Evolutionary conservation across 179 eudicot species (phyloP).

Genomic region (Spinacia oleracea): DNA sequence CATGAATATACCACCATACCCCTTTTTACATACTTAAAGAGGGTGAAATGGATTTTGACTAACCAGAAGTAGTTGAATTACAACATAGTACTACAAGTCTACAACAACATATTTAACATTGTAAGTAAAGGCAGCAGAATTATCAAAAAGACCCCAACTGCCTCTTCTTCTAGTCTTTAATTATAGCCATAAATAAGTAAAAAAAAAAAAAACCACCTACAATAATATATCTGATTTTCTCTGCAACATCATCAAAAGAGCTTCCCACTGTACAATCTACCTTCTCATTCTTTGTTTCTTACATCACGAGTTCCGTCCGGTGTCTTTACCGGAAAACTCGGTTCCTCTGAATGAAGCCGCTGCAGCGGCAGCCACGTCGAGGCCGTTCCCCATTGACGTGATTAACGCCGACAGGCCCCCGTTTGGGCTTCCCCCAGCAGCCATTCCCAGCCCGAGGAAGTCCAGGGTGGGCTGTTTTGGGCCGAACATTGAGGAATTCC

Average conservation of each 20-base stretch:
- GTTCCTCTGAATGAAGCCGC: conserved; percentile 42
- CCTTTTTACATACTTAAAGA: conserved; percentile 23
- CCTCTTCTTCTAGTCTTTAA: conserved; percentile 34
- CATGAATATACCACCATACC: conserved; percentile 28
- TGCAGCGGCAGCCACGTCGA: conserved; percentile 44
- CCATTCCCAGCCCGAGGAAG: conserved; percentile 89
- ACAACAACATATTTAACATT: conserved; percentile 15
- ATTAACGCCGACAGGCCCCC: conserved; percentile 65
- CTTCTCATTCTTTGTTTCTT: conserved; percentile 14
- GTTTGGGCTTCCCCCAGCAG: conserved; percentile 61
- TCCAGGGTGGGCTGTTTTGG: conserved; percentile 88
- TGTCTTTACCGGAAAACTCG: conserved; percentile 44
- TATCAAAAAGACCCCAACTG: conserved; percentile 33
- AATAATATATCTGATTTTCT: neutral
- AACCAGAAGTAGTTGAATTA: conserved; percentile 29
- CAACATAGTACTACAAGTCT: conserved; percentile 24
- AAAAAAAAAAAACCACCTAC: conserved; percentile 11
- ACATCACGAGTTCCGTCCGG: conserved; percentile 37
- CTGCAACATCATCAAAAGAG: conserved; percentile 17
- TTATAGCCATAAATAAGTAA: conserved; percentile 15
- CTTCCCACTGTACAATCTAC: conserved; percentile 33
- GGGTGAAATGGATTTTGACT: conserved; percentile 22
- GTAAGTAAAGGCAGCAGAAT: conserved; percentile 33
- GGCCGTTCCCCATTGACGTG: conserved; percentile 67
- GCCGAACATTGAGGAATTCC: conserved; percentile 68